A percentile compares a stretch with the other conserved stretches of the same genome.
Conservation (phyloP, 2,329 filamentous ascomycete species). For the Ceratocystis huliohia region DNA sequence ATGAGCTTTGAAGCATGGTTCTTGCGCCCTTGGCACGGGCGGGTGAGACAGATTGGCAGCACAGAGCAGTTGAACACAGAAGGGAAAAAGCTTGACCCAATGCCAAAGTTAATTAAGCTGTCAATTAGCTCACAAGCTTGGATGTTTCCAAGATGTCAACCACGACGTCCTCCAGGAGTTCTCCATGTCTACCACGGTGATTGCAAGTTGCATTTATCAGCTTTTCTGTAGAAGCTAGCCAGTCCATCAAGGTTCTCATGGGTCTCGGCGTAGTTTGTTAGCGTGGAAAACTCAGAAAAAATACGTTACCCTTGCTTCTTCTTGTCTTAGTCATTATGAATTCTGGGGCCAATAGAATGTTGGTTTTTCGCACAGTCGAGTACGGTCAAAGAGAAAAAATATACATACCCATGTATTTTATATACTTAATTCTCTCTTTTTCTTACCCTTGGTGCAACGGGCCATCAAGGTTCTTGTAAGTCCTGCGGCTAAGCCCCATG, state of each 20-base stretch:
- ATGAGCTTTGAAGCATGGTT: neutral
- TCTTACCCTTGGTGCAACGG: neutral
- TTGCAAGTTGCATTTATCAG: neutral
- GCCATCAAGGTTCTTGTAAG: constrained; percentile 19
- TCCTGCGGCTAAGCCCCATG: neutral
- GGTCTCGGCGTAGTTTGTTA: neutral
- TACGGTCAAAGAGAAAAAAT: neutral
- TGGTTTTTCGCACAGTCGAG: neutral
- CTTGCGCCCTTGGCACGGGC: neutral
- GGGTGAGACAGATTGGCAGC: neutral
- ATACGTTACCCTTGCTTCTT: neutral
- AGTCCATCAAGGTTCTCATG: neutral
- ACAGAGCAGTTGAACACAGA: neutral
- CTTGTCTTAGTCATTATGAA: neutral
- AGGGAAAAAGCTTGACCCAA: neutral
- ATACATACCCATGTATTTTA: neutral
- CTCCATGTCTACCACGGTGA: neutral
- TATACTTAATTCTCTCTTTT: neutral
- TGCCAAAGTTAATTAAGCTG: neutral
- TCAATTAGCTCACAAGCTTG: neutral
- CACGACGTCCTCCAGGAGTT: neutral
- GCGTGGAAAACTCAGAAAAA: neutral
- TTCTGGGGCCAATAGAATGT: neutral
- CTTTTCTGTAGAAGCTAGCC: neutral
- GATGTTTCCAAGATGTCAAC: neutral